These are phyloP conservation scores for Phytophthora citricola DNA, from an alignment of 352 stramenopile species.

Conservation along the genomic window DNA sequence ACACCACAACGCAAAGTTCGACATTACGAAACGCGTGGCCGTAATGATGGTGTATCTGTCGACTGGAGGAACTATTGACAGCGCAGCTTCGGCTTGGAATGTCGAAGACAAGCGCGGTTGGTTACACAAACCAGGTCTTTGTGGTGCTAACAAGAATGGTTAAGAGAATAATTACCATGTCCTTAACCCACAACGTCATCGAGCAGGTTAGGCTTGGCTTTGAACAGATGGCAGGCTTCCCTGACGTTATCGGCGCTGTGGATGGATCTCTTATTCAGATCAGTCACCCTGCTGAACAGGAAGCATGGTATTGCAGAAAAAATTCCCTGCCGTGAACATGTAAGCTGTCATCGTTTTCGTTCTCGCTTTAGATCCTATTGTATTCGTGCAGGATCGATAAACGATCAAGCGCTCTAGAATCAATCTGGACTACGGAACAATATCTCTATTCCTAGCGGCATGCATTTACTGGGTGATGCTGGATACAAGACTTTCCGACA, in stretches of 20 bases:
- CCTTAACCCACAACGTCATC: no score
- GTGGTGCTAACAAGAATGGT: conserved; percentile 1
- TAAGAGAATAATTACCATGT: not conserved
- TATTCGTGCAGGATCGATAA: conserved; percentile 18
- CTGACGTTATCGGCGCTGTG: conserved; percentile 12
- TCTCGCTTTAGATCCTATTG: conserved; percentile 10
- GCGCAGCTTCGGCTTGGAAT: conserved; percentile 3
- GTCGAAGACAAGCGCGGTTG: conserved; percentile 7
- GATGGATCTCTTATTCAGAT: conserved; percentile 15
- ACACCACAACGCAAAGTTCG: conserved; percentile 1
- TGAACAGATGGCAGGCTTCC: conserved; percentile 12
- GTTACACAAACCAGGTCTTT: conserved; percentile 2
- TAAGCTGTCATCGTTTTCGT: conserved; percentile 32
- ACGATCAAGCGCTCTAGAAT: conserved; percentile 30
- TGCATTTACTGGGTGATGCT: conserved; percentile 5
- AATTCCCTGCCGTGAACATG: conserved; percentile 21
- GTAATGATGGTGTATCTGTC: conserved; percentile 11
- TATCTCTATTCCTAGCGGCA: conserved; percentile 4
- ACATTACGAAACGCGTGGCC: conserved; percentile 3
- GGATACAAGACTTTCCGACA: conserved; percentile 19
- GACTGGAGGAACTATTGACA: conserved; percentile 9
- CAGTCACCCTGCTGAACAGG: conserved; percentile 4
- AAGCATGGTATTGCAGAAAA: conserved; percentile 32
- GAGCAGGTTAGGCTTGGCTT: not conserved
- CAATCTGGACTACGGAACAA: conserved; percentile 2